Conservation (phyloP, 495 filamentous ascomycete genomes). For the Hyaloscypha variabilis region DNA sequence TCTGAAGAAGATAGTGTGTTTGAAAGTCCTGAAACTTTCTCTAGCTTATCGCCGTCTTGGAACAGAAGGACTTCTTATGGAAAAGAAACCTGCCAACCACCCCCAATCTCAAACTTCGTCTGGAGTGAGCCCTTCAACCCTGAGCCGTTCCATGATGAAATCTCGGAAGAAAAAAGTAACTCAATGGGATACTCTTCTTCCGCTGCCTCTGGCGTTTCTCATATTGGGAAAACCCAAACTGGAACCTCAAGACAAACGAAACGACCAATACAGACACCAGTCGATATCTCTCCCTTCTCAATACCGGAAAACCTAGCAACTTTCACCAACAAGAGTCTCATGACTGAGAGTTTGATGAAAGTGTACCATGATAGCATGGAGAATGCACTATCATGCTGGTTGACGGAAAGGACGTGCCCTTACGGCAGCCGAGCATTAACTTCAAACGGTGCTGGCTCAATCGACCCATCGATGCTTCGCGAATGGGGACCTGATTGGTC, state of each 20-base stretch:
- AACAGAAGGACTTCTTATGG: slow-evolving; percentile 2
- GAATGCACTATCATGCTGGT: slow-evolving; percentile 49
- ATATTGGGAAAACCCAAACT: neutral
- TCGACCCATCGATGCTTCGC: neutral
- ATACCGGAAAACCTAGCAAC: neutral
- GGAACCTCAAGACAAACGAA: slow-evolving; percentile 1
- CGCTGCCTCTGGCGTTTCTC: slow-evolving; percentile 4
- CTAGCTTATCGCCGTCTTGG: slow-evolving; percentile 6
- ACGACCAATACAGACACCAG: neutral
- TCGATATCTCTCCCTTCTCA: slow-evolving; percentile 9
- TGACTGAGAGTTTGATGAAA: slow-evolving; percentile 41
- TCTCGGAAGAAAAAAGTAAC: slow-evolving; percentile 24
- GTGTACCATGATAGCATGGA: slow-evolving; percentile 54
- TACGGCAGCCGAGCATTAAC: slow-evolving; percentile 36
- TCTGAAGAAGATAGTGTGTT: slow-evolving; percentile 6
- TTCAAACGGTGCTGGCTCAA: neutral
- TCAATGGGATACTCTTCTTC: neutral
- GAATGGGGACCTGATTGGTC: slow-evolving; percentile 46
- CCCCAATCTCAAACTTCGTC: neutral
- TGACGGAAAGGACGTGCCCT: slow-evolving; percentile 49
- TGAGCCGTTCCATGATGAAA: slow-evolving; percentile 24
- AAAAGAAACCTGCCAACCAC: slow-evolving; percentile 4
- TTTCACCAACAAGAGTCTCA: slow-evolving; percentile 19
- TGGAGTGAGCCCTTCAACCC: slow-evolving; percentile 6
- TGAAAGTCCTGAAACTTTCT: slow-evolving; percentile 8